Base-by-base conservation (phyloP, 1,284 basidiomycete genomes). In the Waitea zeae region DNA sequence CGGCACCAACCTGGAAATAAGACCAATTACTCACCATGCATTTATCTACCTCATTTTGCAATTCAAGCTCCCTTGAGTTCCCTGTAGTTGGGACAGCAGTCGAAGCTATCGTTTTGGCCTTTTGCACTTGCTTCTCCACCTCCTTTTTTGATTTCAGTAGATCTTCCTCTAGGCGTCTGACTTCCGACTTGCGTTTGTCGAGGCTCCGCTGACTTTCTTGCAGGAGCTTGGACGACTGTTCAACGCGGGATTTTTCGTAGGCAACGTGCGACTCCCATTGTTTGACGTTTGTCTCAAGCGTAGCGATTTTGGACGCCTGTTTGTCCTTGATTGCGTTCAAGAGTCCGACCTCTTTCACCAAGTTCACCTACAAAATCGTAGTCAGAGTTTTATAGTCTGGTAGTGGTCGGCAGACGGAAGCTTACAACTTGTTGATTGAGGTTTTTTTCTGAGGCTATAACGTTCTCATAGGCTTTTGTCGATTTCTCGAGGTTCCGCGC, bases 401-500 rank as follows among this genome's bases (percentile, higher is more conserved):
- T n/a, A n/a, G n/a, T n/a, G n/a, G n/a, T n/a, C n/a, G n/a, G n/a
- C n/a, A n/a, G n/a, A n/a, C n/a, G n/a, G n/a, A n/a, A n/a, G n/a
- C 35, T 3, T 43, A 79, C 78, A 35, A 81, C 44, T 54, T 83
- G 78, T 4, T 48, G 46, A 1, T 49, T 50, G 13, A 79, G 53
- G 31, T 59, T 61, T 38, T 68, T 68, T 49, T 90, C 82, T 1
- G 67, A 57, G 38, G 82, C 82, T 9, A 63, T 57, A 3, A 80
- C 58, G 20, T 66, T 65, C 45, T 90, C 87, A 20, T 93, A 59
- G 3, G 71, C 65, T 49, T 79, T 79, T 20, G 66, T 64, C 48
- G 92, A 87, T 44, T 84, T 84, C 48, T 92, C 87, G 12, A 75
- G 53, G 33, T 66, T 69, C 27, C 72, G 62, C 22, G 62, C 53